Evolutionary conservation across 148 eudicot genomes (phyloP).

Genomic region (Nepenthes mirabilis): DNA sequence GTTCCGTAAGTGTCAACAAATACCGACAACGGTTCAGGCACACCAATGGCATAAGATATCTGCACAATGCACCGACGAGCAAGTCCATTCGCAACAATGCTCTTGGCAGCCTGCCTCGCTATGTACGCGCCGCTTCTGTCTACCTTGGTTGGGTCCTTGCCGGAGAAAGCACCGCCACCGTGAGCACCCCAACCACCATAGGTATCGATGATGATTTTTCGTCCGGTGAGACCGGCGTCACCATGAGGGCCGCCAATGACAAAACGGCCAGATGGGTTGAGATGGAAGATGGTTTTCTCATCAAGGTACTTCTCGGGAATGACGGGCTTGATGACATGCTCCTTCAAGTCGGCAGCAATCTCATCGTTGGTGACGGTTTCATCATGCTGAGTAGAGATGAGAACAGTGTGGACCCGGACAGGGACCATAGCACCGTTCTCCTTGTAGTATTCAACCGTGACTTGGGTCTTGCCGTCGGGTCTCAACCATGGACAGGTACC

Average conservation of each 20-base stretch:
- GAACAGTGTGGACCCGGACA: constrained; percentile 28
- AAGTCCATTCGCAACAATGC: constrained; percentile 38
- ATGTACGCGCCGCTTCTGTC: constrained; percentile 41
- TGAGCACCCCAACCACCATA: constrained; percentile 47
- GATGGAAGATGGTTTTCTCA: constrained; percentile 49
- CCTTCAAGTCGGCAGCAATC: constrained; percentile 20
- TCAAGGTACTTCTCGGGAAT: constrained; percentile 44
- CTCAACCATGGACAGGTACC: constrained; percentile 33
- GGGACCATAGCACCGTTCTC: constrained; percentile 36
- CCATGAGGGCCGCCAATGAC: constrained; percentile 47
- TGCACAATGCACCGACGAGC: constrained; percentile 43
- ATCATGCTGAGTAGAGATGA: constrained; percentile 35
- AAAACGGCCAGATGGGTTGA: constrained; percentile 42
- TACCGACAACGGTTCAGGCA: constrained; percentile 38
- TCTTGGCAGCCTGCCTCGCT: constrained; percentile 45
- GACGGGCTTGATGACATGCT: constrained; percentile 38
- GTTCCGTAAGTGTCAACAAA: constrained; percentile 39
- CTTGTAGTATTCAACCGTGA: constrained; percentile 28
- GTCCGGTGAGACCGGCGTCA: constrained; percentile 41
- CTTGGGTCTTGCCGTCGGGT: constrained; percentile 39
- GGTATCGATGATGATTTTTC: constrained; percentile 44
- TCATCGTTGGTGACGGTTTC: constrained; percentile 38
- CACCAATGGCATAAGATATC: constrained; percentile 40
- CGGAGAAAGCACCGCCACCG: constrained; percentile 44
- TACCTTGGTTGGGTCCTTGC: constrained; percentile 44